phyloP scores from a whole-genome alignment of 176 grass and related monocot species.

The barley (Hordeum vulgare) region MorexV3_pseudomolecules_assembly NC_058524.1:614030904-614031403 shows the following conservation, averaged over 20 bases:
- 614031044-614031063: background rate
- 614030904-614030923: background rate
- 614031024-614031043: background rate
- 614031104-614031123: slow-evolving; percentile 17
- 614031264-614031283: background rate
- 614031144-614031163: slow-evolving; percentile 92
- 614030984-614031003: background rate
- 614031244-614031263: background rate
- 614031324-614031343: background rate
- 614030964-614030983: background rate
- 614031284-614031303: background rate
- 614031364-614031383: background rate
- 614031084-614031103: background rate
- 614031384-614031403: background rate
- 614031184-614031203: slow-evolving; percentile 87
- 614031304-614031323: background rate
- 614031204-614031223: slow-evolving; percentile 90
- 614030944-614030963: background rate
- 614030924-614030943: background rate
- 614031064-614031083: background rate
- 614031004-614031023: background rate
- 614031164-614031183: slow-evolving; percentile 87
- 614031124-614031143: slow-evolving; percentile 97
- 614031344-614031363: background rate
- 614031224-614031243: slow-evolving; percentile 64